These are phyloP conservation scores for Salvia splendens DNA, from an alignment of 257 asterid species.

Conservation along the genomic window DNA sequence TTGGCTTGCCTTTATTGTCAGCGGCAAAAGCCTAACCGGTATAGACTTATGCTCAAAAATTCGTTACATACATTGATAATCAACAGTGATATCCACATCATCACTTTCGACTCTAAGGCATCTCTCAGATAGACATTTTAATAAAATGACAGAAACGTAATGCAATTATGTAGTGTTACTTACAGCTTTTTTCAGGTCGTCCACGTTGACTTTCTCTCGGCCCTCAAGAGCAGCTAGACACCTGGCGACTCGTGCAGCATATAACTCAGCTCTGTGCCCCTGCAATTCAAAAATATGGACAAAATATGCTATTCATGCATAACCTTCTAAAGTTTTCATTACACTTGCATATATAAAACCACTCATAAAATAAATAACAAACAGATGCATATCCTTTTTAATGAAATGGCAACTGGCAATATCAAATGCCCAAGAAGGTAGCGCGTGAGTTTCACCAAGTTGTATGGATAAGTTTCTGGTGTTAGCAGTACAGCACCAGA, in stretches of 20 bases:
- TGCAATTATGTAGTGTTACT: constrained; percentile 38
- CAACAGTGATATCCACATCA: not conserved
- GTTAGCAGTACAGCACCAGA: not conserved
- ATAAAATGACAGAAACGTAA: constrained; percentile 18
- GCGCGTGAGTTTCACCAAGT: not conserved
- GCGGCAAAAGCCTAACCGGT: not conserved
- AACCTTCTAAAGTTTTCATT: not conserved
- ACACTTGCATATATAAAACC: not conserved
- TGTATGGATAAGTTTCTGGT: not conserved
- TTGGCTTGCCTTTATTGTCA: not conserved
- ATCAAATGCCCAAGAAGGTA: not conserved
- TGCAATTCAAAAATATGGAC: constrained; percentile 39
- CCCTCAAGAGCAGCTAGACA: constrained; percentile 98
- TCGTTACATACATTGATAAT: constrained; percentile 12
- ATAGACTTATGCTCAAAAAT: not conserved
- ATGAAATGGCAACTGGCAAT: not conserved
- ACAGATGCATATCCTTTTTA: not conserved
- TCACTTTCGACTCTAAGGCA: not conserved
- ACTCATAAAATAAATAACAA: constrained; percentile 5
- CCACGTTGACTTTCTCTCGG: constrained; percentile 83
- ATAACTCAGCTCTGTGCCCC: constrained; percentile 99
- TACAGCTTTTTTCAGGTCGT: constrained; percentile 99
- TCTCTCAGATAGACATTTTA: constrained; percentile 13
- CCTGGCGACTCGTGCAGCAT: constrained; percentile 94
- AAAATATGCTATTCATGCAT: constrained; percentile 14